Evolutionary conservation across 768 basidiomycete genomes (phyloP), one percentile per base, ranked within the genome.

Genomic region (Gloeopeniophorella convolvens): DNA sequence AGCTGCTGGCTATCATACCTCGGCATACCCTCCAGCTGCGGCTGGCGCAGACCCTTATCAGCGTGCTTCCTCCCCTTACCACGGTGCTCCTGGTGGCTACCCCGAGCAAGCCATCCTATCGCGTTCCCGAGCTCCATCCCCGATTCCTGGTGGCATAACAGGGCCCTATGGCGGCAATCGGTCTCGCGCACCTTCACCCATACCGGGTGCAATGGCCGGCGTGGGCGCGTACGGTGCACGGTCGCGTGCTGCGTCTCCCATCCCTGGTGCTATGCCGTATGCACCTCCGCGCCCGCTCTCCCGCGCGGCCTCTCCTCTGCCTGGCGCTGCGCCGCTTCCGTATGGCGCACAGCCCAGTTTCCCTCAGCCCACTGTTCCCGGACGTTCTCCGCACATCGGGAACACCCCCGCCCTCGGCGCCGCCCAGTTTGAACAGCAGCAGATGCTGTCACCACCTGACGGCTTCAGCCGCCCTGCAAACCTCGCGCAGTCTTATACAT

Each of bases 401-500:
- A 36, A 55, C 24, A 44, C 52, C 36, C 30, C 39, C 24, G 2
- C 31, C 3, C 43, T 51, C 43, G 45, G 13, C 42, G 37, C n/a
- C n/a, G n/a, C n/a, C n/a, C n/a, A 28, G 20, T 18, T 10, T 15
- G 45, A 44, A 30, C 46, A 58, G 43, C 54, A 54, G 54, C 54
- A 46, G 26, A 63, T 66, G 66, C 59, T 67, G 30, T 28, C 63
- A 9, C 72, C 79, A 1, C 87, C 87, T 1, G 84, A 85, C 57
- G 83, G 81, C 42, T 89, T 89, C 69, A 76, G 75, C 11, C 82
- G 88, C 37, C 81, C 83, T 13, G 74, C 84, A 35, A 88, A 85
- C 60, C 75, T 75, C 27, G 75, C 78, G 16, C 77, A 79, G 53
- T 68, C 83, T 6, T 91, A 82, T 65, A 75, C 79, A 0, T 77